Conservation (phyloP, 108 stramenopile species). For the Schizochytrium sp. region DNA sequence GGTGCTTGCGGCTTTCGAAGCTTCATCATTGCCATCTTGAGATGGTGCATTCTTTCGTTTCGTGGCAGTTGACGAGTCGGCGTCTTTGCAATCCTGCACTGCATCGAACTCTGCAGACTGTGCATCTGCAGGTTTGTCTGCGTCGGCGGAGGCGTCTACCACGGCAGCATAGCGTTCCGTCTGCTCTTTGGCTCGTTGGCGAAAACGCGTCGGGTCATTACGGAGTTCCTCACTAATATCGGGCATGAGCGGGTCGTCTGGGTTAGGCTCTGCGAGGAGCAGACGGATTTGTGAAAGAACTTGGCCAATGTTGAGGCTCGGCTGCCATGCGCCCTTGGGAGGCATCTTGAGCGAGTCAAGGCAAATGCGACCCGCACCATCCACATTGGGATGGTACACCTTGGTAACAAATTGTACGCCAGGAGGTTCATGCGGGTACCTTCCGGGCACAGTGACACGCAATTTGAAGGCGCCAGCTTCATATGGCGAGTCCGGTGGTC, state of each 20-base stretch:
- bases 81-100: too few species aligned
- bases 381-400: background rate
- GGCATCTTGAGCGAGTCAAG: constrained; percentile 7
- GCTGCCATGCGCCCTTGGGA: background rate
- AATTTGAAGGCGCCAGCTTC: background rate
- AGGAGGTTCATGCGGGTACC: background rate
- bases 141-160: too few species aligned
- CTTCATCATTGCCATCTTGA: too few species aligned
- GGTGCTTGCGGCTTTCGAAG: too few species aligned
- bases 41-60: too few species aligned
- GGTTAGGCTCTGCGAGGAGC: background rate
- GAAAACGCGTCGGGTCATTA: background rate
- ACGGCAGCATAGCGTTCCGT: background rate
- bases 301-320: background rate
- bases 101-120: too few species aligned
- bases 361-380: background rate
- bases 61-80: too few species aligned
- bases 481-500: background rate
- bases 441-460: background rate
- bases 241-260: background rate
- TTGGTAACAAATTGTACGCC: background rate
- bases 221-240: background rate
- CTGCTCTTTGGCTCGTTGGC: background rate
- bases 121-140: too few species aligned
- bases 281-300: background rate